Evolutionary conservation across 768 basidiomycete genomes (phyloP), one percentile per base, ranked within the genome.

Genomic region (Phanerochaete carnosa): DNA sequence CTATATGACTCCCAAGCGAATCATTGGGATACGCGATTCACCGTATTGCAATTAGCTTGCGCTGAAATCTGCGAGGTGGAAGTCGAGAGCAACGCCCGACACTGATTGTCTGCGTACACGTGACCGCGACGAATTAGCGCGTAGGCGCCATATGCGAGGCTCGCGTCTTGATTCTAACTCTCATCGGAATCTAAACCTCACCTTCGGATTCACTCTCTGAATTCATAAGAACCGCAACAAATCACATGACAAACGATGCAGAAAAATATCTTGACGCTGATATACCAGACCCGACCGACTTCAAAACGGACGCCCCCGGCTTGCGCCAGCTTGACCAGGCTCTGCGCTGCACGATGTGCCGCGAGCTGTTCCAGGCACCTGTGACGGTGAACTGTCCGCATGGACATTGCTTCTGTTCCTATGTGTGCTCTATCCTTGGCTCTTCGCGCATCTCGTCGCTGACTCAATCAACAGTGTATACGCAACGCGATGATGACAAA

Each of bases 321-420:
- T 75, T 94, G 13, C 78, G 82, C 26, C 74, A 75, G 29, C 71
- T 94, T 19, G 92, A 94, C 65, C 70, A 79, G 22, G 79, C 87
- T 11, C 74, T 90, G 61, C 80, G 89, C 16, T 94, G 92, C 66
- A 79, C 81, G 28, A 92, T 94, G 57, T 94, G 92, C 69, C 79
- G 85, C 39, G 89, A 92, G 61, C 77, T 87, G 33, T 90, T 84
- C 66, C 82, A 82, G 55, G 90, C 80, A 0, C 92, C 92, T 4
- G 86, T 94, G 28, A 84, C 83, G 2, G 79, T 94, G 3, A 71
- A 71, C 5, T 94, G 92, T 68, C 47, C 56, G 35, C 55, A 55
- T 15, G 92, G 90, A 0, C 92, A 94, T 67, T 87, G 85, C 51
- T 94, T 93, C 69, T 94, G 92, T 74, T 91, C 89, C 15, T 69